Evolutionary conservation across 257 asterid genomes (phyloP).

Genomic region (Scutellaria barbata): DNA sequence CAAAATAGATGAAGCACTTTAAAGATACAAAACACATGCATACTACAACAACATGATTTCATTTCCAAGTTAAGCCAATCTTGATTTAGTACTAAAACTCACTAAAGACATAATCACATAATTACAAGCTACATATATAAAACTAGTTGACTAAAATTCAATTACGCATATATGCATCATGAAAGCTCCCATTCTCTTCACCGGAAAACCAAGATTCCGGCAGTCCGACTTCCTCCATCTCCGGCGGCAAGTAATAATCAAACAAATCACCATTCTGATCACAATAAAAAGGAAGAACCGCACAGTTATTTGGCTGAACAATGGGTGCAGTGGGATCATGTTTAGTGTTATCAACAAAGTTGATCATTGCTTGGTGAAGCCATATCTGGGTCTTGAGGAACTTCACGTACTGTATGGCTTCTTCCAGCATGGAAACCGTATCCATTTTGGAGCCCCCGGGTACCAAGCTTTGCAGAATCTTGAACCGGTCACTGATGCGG

Average conservation of each 20-base stretch:
- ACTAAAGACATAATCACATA: not conserved
- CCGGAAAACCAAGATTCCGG: conserved; percentile 40
- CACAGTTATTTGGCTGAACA: not conserved
- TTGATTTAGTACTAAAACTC: not conserved
- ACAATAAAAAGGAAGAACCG: conserved; percentile 26
- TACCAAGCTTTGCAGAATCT: conserved; percentile 71
- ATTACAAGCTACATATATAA: not conserved
- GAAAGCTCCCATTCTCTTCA: conserved; percentile 32
- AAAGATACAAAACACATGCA: not conserved
- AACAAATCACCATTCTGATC: conserved; percentile 10
- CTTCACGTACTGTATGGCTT: conserved; percentile 80
- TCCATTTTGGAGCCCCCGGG: conserved; percentile 87
- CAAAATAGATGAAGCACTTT: not conserved
- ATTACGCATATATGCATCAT: conserved; percentile 25
- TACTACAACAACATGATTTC: conserved; percentile 1
- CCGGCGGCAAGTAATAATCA: conserved; percentile 24
- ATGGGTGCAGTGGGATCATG: conserved; percentile 9
- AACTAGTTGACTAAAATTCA: not conserved
- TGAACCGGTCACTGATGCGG: conserved; percentile 80
- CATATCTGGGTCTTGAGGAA: conserved; percentile 76
- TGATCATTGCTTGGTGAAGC: conserved; percentile 67
- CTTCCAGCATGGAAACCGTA: conserved; percentile 81
- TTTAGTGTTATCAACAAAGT: conserved; percentile 13
- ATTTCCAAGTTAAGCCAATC: conserved; percentile 6
- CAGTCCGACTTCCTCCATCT: conserved; percentile 16